Evolutionary conservation across 2,329 filamentous ascomycete species (phyloP).

Genomic region (Hypoxylon sp.): DNA sequence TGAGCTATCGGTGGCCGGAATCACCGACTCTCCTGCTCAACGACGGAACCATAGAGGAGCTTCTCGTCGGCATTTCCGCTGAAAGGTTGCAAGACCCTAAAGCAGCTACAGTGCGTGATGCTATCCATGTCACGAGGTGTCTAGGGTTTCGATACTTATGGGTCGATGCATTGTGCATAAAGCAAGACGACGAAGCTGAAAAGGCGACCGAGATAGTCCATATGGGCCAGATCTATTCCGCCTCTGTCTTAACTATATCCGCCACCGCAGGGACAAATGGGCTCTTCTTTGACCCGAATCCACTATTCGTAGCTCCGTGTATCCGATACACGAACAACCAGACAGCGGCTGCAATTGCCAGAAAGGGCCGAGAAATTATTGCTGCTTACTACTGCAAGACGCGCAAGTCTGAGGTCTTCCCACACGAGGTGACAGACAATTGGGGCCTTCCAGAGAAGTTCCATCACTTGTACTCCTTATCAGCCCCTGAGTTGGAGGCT

Average conservation of each 20-base stretch:
- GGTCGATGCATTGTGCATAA: not conserved
- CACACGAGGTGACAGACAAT: not conserved
- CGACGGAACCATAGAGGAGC: not conserved
- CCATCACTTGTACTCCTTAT: not conserved
- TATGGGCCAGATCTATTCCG: not conserved
- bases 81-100: not conserved
- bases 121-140: not conserved
- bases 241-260: not conserved
- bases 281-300: not conserved
- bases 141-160: not conserved
- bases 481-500: not conserved
- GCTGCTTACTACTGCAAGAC: not conserved
- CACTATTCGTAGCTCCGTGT: not conserved
- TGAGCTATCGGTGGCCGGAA: not conserved
- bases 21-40: not conserved
- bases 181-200: not conserved
- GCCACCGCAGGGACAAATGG: not conserved
- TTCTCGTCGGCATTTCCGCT: not conserved
- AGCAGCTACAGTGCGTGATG: not conserved
- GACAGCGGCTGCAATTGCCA: not conserved
- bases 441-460: not conserved
- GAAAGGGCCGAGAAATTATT: not conserved
- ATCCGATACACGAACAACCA: not conserved
- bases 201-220: not conserved
- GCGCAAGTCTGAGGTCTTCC: not conserved